A percentile compares a stretch with the other conserved stretches of the same genome.
Conservation (phyloP, 2,329 filamentous ascomycete species). For the Pestalotiopsis sp. region DNA sequence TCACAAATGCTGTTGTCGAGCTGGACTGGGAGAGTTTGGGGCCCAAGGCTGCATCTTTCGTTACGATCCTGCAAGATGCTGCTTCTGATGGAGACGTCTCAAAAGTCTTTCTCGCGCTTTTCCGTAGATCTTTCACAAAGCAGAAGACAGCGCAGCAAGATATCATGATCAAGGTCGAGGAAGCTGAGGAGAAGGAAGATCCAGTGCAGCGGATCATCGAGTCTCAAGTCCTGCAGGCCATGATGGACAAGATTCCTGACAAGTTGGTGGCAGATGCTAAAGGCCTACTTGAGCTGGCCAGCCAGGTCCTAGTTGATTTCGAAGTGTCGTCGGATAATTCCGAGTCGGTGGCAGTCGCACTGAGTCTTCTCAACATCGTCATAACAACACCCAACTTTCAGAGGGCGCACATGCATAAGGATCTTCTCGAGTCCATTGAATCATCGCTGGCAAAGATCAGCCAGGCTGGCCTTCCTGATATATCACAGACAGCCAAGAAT, state of each 20-base stretch:
- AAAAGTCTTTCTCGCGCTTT: conserved; percentile 61
- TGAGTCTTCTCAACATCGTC: conserved; percentile 65
- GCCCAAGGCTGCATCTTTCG: conserved; percentile 48
- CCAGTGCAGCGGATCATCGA: conserved; percentile 55
- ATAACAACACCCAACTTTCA: conserved; percentile 60
- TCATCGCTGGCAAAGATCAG: conserved; percentile 48
- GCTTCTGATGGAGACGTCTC: conserved; percentile 60
- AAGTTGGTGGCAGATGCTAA: conserved; percentile 66
- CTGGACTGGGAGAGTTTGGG: conserved; percentile 49
- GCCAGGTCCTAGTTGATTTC: conserved; percentile 58
- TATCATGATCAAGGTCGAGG: conserved; percentile 31
- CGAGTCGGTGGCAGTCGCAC: conserved; percentile 53
- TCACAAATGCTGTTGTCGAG: conserved; percentile 18
- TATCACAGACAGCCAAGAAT: conserved; percentile 58
- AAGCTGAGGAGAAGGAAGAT: conserved; percentile 36
- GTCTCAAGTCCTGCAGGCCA: conserved; percentile 64
- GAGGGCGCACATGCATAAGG: conserved; percentile 45
- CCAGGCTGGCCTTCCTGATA: conserved; percentile 38
- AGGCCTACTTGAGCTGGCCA: conserved; percentile 66
- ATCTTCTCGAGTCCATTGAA: conserved; percentile 49
- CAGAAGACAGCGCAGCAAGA: conserved; percentile 18
- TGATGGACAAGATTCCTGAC: conserved; percentile 66
- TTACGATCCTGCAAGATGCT: conserved; percentile 50
- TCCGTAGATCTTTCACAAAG: conserved; percentile 59
- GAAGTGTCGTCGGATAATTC: conserved; percentile 44